Base-by-base conservation (phyloP, 2,329 filamentous ascomycete genomes). In the Venturia aucupariae region DNA sequence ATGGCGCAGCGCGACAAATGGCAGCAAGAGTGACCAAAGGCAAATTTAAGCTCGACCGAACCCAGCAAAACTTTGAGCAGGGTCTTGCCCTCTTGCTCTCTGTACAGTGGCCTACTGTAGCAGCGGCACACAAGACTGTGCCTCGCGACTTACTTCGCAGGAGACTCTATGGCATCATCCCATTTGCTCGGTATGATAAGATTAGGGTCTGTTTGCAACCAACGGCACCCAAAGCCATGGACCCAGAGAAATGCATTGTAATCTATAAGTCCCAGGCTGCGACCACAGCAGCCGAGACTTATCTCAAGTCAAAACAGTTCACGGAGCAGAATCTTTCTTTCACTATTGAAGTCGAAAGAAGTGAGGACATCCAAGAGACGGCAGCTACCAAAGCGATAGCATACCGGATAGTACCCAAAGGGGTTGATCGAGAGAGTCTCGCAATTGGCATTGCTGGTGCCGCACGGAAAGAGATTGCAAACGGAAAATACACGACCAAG, bases 391-490 rank as follows among this genome's bases (percentile, higher is more conserved):
- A 57, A 22, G 15, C 30, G 15, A 5, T 30, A 22, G 15, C 51
- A 57, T 57, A 35, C 17, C 32, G 19, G 30, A 30, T 35, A n/a
- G 30, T 57, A n/a, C 51, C 51, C 8, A 57, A 57, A 35, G 51
- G 51, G n/a, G 27, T 57, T n/a, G 51, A 57, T 35, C 51, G 51
- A n/a, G 51, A 57, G 27, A 57, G 51, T n/a, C 51, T 57, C 35
- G 51, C 51, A 3, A 57, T 57, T 57, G 51, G 51, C 8, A 35
- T 57, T 35, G 51, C 51, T 35, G 30, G 51, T 57, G 27, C 51
- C n/a, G 51, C 51, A n/a, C 51, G 51, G 19, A 15, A 57, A 57
- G 51, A 57, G 17, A 57, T 57, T 11, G 51, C 51, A 57, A 27
- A 27, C 19, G 51, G 51, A 32, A 57, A 35, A 30, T 57, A 57